phyloP scores from a whole-genome alignment of 2,329 filamentous ascomycete species.

The Colletotrichum magnum region DNA sequence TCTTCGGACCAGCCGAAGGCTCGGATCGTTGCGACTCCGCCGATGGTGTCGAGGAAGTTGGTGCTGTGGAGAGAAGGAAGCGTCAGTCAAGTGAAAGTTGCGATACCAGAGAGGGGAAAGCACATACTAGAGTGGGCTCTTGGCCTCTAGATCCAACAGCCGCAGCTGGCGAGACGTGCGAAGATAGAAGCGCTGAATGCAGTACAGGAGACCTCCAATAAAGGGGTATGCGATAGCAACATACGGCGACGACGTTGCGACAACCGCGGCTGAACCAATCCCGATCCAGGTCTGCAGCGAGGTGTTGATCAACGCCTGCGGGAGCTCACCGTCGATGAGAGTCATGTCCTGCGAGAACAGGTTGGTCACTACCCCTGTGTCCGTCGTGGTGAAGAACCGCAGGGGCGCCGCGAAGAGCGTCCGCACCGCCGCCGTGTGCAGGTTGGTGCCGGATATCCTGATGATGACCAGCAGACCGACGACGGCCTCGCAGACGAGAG shows the following conservation, averaged over 20 bases:
- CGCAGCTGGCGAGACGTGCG: slow-evolving; percentile 72
- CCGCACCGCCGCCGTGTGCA: not conserved
- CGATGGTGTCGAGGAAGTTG: slow-evolving; percentile 69
- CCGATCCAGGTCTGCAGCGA: slow-evolving; percentile 43
- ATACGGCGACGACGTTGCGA: slow-evolving; percentile 58
- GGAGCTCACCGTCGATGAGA: slow-evolving; percentile 56
- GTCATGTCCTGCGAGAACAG: slow-evolving; percentile 62
- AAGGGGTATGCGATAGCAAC: slow-evolving; percentile 55
- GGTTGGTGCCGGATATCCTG: slow-evolving; percentile 8
- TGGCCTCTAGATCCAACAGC: slow-evolving; percentile 63
- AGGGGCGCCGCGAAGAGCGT: slow-evolving; percentile 42
- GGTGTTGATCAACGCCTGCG: slow-evolving; percentile 50
- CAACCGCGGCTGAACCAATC: slow-evolving; percentile 61
- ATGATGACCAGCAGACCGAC: not conserved
- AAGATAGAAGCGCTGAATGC: slow-evolving; percentile 68
- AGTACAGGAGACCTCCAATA: not conserved
- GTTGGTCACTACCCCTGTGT: slow-evolving; percentile 58
- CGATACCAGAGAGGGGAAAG: slow-evolving; percentile 1
- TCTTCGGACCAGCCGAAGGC: slow-evolving; percentile 67
- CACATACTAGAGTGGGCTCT: slow-evolving; percentile 64
- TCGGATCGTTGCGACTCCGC: slow-evolving; percentile 68
- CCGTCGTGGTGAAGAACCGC: slow-evolving; percentile 57
- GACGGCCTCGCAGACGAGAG: not conserved
- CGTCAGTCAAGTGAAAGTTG: not conserved
- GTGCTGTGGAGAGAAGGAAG: slow-evolving; percentile 40